These are phyloP conservation scores for Ceratocystis cubensis DNA, from an alignment of 2,329 filamentous ascomycete species.

Conservation along the genomic window DNA sequence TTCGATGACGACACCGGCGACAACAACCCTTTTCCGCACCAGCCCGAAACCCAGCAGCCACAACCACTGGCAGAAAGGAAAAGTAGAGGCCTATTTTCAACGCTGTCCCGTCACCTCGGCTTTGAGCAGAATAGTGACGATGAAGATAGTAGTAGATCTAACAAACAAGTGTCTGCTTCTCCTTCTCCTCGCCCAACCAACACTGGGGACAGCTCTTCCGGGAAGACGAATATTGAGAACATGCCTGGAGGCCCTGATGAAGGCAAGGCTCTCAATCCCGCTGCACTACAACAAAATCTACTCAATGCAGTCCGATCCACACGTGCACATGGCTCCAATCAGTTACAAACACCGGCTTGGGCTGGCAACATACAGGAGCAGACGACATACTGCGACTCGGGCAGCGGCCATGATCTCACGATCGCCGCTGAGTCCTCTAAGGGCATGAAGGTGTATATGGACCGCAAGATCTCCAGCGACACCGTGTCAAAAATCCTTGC, in stretches of 20 bases:
- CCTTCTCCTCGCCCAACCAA: background rate
- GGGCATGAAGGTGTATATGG: constrained; percentile 62
- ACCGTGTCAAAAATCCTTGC: constrained; percentile 42
- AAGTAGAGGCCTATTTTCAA: constrained; percentile 53
- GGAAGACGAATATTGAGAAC: constrained; percentile 16
- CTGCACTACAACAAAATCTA: constrained; percentile 55
- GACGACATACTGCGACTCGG: constrained; percentile 73
- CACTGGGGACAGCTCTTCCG: background rate
- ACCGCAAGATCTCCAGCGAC: constrained; percentile 36
- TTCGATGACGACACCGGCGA: constrained; percentile 13
- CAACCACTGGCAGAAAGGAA: constrained; percentile 30
- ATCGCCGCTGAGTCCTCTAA: constrained; percentile 58
- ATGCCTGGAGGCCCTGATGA: constrained; percentile 26
- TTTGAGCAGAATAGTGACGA: constrained; percentile 42
- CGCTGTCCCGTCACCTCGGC: constrained; percentile 54
- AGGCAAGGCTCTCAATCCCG: constrained; percentile 46
- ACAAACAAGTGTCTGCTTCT: background rate
- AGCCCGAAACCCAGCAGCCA: background rate
- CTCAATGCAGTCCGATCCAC: constrained; percentile 67
- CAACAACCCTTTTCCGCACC: background rate
- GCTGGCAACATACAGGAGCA: constrained; percentile 63
- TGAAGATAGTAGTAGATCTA: constrained; percentile 28
- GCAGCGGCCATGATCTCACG: constrained; percentile 57
- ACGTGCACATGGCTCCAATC: constrained; percentile 59
- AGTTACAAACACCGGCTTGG: constrained; percentile 59